phyloP scores from a whole-genome alignment of 2,329 filamentous ascomycete species.

The Colletotrichum liriopes region DNA sequence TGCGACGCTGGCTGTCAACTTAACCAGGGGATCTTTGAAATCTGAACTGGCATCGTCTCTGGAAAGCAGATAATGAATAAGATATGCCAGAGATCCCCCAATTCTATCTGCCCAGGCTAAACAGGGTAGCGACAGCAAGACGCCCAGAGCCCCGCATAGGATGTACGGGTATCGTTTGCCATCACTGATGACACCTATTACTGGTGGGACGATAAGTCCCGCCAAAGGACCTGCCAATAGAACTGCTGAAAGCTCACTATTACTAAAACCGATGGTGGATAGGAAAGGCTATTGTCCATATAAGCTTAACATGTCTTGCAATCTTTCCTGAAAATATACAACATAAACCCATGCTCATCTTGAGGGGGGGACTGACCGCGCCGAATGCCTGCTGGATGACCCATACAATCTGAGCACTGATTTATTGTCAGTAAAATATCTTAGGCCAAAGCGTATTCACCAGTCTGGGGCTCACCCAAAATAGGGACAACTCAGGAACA shows the following conservation, averaged over 20 bases:
- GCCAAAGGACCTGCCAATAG: conserved; percentile 1
- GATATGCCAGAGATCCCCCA: not conserved
- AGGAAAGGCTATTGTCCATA: not conserved
- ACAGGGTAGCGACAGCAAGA: not conserved
- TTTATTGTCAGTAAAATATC: not conserved
- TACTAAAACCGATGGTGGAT: not conserved
- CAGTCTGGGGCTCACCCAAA: not conserved
- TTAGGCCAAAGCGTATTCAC: not conserved
- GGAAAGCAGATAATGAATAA: not conserved
- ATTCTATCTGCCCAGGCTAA: not conserved
- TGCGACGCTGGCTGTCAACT: not conserved
- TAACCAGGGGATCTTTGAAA: not conserved
- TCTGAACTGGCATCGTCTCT: not conserved
- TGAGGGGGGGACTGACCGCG: not conserved
- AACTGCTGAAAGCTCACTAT: not conserved
- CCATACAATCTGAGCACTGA: conserved; percentile 1
- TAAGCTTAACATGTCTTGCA: not conserved
- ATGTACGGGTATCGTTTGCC: not conserved
- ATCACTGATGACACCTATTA: not conserved
- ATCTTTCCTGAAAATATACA: not conserved
- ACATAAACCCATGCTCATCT: not conserved
- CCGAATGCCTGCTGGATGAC: conserved; percentile 1
- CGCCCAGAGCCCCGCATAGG: not conserved
- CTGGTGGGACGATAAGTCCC: not conserved
- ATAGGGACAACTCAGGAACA: not conserved